Percentiles rank a stretch among this genome's conserved stretches.
These are phyloP conservation scores for Pezicula neosporulosa DNA, from an alignment of 2,329 filamentous ascomycete species.

Conservation along the genomic window DNA sequence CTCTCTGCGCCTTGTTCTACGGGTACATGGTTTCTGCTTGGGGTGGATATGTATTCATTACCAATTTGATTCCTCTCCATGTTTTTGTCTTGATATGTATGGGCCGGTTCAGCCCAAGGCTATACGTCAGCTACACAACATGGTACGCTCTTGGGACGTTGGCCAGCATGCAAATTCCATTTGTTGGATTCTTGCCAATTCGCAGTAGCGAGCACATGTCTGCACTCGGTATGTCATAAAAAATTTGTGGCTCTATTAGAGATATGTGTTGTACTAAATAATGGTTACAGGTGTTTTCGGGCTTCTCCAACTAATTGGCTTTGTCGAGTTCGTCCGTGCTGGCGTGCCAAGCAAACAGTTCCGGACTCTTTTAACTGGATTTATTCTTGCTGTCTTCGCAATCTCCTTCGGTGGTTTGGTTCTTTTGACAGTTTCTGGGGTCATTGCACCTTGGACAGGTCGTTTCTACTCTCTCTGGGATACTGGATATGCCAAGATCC, in stretches of 20 bases:
- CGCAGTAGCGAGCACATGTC: constrained; percentile 99
- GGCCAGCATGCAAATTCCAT: constrained; percentile 98
- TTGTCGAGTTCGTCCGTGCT: constrained; percentile 86
- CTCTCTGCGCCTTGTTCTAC: constrained; percentile 91
- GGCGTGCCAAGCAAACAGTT: constrained; percentile 91
- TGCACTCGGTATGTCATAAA: constrained; percentile 66
- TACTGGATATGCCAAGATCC: constrained; percentile 97
- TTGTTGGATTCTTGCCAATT: constrained; percentile 95
- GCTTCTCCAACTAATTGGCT: constrained; percentile 87
- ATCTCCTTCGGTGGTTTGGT: constrained; percentile 74
- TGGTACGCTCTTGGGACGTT: constrained; percentile 97
- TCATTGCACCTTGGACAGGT: constrained; percentile 95
- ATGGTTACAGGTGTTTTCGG: constrained; percentile 80
- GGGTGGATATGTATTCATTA: constrained; percentile 99
- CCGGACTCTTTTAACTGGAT: constrained; percentile 78
- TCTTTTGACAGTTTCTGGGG: constrained; percentile 81
- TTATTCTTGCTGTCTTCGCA: constrained; percentile 71
- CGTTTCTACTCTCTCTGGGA: constrained; percentile 99
- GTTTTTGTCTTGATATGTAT: constrained; percentile 92
- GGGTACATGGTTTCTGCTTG: constrained; percentile 99
- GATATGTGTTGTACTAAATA: constrained; percentile 10
- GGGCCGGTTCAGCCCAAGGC: constrained; percentile 89
- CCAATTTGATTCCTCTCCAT: constrained; percentile 91
- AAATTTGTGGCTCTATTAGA: not conserved
- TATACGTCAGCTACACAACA: constrained; percentile 96